Conservation (phyloP, 345 rosid species). For the Salix arbutifolia region DNA sequence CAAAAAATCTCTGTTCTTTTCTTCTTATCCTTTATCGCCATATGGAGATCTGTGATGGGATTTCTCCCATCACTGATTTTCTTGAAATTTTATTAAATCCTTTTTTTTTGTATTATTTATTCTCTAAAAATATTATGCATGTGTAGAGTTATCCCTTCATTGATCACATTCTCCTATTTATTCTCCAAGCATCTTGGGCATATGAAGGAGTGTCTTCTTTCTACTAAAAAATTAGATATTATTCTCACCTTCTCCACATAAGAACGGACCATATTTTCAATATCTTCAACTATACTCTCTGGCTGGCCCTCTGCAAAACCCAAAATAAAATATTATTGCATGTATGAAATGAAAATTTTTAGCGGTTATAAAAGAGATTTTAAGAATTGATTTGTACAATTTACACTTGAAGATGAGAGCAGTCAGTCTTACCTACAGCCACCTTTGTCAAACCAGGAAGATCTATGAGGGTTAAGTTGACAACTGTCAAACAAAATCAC, state of each 20-base stretch:
- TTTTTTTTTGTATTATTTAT: too few species aligned
- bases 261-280: conserved; percentile 98
- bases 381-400: not conserved
- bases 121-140: too few species aligned
- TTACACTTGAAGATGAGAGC: conserved; percentile 1
- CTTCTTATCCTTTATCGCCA: too few species aligned
- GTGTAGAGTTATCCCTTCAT: too few species aligned
- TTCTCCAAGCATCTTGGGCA: not conserved
- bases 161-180: not conserved
- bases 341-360: not conserved
- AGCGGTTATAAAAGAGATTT: not conserved
- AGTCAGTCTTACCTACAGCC: conserved; percentile 75
- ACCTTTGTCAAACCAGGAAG: conserved; percentile 99
- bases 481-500: conserved; percentile 55
- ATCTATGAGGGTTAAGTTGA: conserved; percentile 94
- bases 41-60: too few species aligned
- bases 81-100: too few species aligned
- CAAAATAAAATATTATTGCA: conserved; percentile 18
- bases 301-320: conserved; percentile 83
- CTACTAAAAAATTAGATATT: not conserved
- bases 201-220: not conserved
- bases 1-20: too few species aligned
- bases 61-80: too few species aligned
- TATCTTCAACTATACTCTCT: conserved; percentile 82
- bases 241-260: conserved; percentile 91